Evolutionary conservation across 192 early-diverging fungal species (phyloP), one percentile per base, ranked within the genome.

Genomic region (Coemansia sp.): DNA sequence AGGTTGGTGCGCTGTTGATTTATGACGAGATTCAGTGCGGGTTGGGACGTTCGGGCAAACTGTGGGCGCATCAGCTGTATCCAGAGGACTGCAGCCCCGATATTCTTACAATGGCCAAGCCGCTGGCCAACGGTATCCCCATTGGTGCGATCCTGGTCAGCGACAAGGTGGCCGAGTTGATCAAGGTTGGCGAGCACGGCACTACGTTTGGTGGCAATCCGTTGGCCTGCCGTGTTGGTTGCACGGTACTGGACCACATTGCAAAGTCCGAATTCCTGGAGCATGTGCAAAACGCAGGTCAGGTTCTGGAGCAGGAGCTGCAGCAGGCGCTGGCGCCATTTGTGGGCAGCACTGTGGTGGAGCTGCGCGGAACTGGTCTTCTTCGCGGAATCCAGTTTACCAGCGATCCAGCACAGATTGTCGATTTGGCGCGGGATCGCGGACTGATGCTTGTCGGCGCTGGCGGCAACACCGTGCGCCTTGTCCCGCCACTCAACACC

Each of bases 11-110:
- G n/a, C 51, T 97, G 54, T 82, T 99, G 73, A 96, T 99, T 59
- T 95, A 84, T 72, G 97, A 96, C 84, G 94, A 97, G 78, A 94
- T 97, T 69, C 94, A 96, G 88, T 95, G 95, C 75, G 95, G 95
- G 1, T 65, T 98, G 39, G 93, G 93, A 15, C 88, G 95, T 56
- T 88, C 92, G 7, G 96, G 94, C 59, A 90, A 88, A 65, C 76
- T 98, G 52, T 95, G 89, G 86, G 94, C 88, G 14, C 92, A 94
- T 75, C 86, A 92, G 54, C 56, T 85, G 69, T 90, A 86, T 54
- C 81, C 83, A 23, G 73, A 76, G 41, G 79, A 86, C 59, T 86
- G 86, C 66, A 82, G 75, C 27, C 97, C 97, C 15, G 97, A 98
- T 73, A 88, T 98, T 41, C 60, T 98, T 54, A 94, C 95, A 23